Percentiles rank a stretch among this genome's conserved stretches.
Evolutionary conservation across 208 protist genomes (phyloP).

Genomic region (Hexamita inflata): DNA sequence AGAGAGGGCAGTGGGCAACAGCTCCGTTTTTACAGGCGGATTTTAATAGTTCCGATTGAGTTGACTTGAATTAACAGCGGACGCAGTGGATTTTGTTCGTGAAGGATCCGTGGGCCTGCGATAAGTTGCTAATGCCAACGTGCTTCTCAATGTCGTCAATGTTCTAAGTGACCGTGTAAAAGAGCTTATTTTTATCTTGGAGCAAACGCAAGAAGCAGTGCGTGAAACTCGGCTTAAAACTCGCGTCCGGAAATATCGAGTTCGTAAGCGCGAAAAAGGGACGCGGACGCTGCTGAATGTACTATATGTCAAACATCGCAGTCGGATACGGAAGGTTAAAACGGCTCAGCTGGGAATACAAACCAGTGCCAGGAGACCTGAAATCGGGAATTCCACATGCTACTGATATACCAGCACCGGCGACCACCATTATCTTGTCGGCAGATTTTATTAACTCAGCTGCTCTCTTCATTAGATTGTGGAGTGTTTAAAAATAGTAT

Average conservation of each 20-base stretch:
- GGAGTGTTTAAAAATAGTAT: too few species aligned
- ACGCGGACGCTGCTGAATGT: conserved; percentile 33
- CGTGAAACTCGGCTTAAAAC: conserved; percentile 36
- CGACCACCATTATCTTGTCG: conserved; percentile 28
- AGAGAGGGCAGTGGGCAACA: conserved; percentile 11
- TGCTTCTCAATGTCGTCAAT: conserved; percentile 44
- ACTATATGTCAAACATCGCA: conserved; percentile 41
- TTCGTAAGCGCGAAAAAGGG: conserved; percentile 36
- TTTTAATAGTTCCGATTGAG: background rate
- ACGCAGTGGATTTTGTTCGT: background rate
- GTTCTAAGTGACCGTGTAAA: conserved; percentile 45
- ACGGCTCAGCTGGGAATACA: conserved; percentile 43
- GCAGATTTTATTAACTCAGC: too few species aligned
- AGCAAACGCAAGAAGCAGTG: conserved; percentile 42
- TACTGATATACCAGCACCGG: conserved; percentile 38
- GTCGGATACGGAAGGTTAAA: conserved; percentile 37
- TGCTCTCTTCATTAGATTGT: too few species aligned
- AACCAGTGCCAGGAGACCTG: conserved; percentile 39
- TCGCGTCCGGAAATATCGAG: conserved; percentile 30
- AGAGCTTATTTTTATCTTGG: conserved; percentile 27
- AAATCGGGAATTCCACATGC: conserved; percentile 41
- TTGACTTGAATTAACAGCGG: background rate
- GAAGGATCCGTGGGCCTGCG: conserved; percentile 41
- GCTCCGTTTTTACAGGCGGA: background rate
- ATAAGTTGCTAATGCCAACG: conserved; percentile 34